These are phyloP conservation scores for Camelina laxa DNA, from an alignment of 345 rosid species.

Conservation along the genomic window DNA sequence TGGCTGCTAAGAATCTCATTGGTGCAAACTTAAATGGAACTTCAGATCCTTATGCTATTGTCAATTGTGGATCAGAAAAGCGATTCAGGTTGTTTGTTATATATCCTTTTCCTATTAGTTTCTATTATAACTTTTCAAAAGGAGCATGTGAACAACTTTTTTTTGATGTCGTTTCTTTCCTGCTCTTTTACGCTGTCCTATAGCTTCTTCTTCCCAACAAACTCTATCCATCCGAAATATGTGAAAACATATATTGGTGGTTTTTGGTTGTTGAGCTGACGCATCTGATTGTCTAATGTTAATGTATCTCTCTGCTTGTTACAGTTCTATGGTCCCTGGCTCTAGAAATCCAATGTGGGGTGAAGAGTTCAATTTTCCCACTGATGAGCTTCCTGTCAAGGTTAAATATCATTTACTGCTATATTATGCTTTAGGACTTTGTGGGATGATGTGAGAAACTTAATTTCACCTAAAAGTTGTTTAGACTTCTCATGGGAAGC, in stretches of 20 bases:
- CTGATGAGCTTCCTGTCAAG: conserved; percentile 90
- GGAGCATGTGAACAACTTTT: conserved; percentile 34
- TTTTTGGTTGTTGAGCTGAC: conserved; percentile 27
- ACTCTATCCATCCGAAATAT: conserved; percentile 9
- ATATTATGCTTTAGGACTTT: conserved; percentile 4
- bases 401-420: conserved; percentile 46
- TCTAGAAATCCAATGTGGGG: conserved; percentile 99
- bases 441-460: conserved; percentile 16
- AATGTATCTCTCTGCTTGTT: conserved; percentile 36
- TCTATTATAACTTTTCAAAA: conserved; percentile 1
- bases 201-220: conserved; percentile 30
- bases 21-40: conserved; percentile 97
- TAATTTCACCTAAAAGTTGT: background rate
- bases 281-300: conserved; percentile 16
- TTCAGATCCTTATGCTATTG: conserved; percentile 97
- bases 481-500: background rate
- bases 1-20: conserved; percentile 97
- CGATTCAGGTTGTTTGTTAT: conserved; percentile 76
- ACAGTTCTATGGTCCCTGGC: conserved; percentile 97
- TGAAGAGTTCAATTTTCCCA: conserved; percentile 92
- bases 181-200: conserved; percentile 15
- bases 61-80: conserved; percentile 94
- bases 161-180: conserved; percentile 22
- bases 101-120: conserved; percentile 1
- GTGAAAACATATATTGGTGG: conserved; percentile 15